phyloP scores from a whole-genome alignment of 805 yeast genomes.

The Candida tammaniensis region DNA sequence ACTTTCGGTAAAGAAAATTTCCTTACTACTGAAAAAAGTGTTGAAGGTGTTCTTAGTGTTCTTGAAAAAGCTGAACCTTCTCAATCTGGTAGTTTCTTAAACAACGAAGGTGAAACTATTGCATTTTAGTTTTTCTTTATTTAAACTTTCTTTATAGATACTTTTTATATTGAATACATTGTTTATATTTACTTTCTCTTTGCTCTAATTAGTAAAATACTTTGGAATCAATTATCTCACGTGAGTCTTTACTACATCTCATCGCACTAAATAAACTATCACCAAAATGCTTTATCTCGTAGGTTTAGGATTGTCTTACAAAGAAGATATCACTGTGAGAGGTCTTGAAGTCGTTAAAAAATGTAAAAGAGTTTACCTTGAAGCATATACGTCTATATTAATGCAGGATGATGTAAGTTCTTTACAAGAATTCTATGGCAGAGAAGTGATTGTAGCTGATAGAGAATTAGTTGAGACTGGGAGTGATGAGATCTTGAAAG shows the following conservation, averaged over 20 bases:
- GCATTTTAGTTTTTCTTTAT: too few relatives aligned
- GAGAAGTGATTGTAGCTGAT: slow-evolving; percentile 84
- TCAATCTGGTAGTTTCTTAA: too few relatives aligned
- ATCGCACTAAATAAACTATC: slow-evolving; percentile 4
- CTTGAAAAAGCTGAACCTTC: too few relatives aligned
- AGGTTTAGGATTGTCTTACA: slow-evolving; percentile 89
- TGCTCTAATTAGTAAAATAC: too few relatives aligned
- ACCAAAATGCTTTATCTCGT: slow-evolving; percentile 83
- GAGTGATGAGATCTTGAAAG: slow-evolving; percentile 74
- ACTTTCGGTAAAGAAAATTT: too few relatives aligned
- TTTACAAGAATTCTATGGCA: slow-evolving; percentile 81
- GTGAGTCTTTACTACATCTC: background rate
- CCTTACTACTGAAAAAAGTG: too few relatives aligned
- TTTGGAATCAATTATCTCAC: background rate
- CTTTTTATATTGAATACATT: too few relatives aligned
- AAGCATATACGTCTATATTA: slow-evolving; percentile 90
- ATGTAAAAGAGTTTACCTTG: slow-evolving; percentile 89
- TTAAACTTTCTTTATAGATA: too few relatives aligned
- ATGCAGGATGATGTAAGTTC: slow-evolving; percentile 84
- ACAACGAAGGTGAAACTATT: too few relatives aligned
- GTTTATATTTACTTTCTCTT: too few relatives aligned
- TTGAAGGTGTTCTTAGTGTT: too few relatives aligned
- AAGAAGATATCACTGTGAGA: slow-evolving; percentile 87
- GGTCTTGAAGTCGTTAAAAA: slow-evolving; percentile 81
- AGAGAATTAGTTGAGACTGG: slow-evolving; percentile 92